Base-by-base conservation (phyloP, 1,139 yeast genomes). In the Lodderomyces theae region DNA sequence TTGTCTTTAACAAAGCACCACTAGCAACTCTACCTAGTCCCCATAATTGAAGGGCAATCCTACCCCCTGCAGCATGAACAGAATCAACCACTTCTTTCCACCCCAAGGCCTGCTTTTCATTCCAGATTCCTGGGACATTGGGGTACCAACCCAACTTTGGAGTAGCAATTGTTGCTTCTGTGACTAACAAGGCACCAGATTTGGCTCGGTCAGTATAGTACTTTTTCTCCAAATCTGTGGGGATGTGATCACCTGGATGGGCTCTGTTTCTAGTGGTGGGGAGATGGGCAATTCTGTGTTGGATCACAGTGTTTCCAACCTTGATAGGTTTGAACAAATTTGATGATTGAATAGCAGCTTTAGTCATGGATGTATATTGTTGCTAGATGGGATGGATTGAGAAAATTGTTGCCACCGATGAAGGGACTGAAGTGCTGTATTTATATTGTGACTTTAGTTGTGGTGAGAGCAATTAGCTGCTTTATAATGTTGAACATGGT, bases 261-360 rank as follows among this genome's bases (percentile, higher is more conserved):
- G 77, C 72, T 56, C 83, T 69, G 49, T 55, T 58, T 61, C 83
- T 66, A 10, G 86, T 78, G 43, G 77, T 64, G 21, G 86, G 86
- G 6, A 83, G 72, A 53, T 67, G 58, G 2, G 64, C 78, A 15
- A 79, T 53, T 45, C 82, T 64, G 52, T 77, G 69, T 49, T 51
- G 42, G 50, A 65, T 44, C 50, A 58, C 43, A 13, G 51, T 38
- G 36, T 58, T 53, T 38, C 81, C 81, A 41, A 79, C 63, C 47
- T 69, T 66, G 42, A 77, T 59, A 34, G 80, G 75, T 47, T 73
- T 64, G 64, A 79, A 78, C 16, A 74, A 54, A 42, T 72, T 66
- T 26, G 60, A 52, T 3, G 38, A 16, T 38, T 41, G 39, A 18
- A 43, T 24, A 17, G 42, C 34, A 2, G 49, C 29, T 16, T 32